These are phyloP conservation scores for Penicillium verrucosum DNA, from an alignment of 2,329 filamentous ascomycete genomes.

Conservation along the genomic window DNA sequence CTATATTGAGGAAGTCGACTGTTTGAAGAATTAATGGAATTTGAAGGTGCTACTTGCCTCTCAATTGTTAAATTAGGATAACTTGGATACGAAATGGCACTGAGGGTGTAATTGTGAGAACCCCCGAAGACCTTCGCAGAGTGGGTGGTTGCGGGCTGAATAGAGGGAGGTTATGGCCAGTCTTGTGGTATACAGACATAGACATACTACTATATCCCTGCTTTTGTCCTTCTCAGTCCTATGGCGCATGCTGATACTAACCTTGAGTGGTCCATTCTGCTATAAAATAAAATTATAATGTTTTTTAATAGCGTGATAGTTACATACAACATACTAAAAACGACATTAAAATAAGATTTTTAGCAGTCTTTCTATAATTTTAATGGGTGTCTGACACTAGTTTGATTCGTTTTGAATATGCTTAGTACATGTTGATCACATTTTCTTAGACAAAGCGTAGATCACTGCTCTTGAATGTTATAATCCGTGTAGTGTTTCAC, in stretches of 20 bases:
- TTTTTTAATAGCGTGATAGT: background rate
- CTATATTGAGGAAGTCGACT: background rate
- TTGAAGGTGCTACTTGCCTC: background rate
- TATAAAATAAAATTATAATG: background rate
- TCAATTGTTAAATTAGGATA: background rate
- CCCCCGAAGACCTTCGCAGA: background rate
- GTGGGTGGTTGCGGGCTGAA: background rate
- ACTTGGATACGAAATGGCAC: background rate
- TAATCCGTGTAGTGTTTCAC: background rate
- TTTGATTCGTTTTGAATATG: background rate
- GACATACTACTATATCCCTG: background rate
- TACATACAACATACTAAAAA: background rate
- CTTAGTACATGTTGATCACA: background rate
- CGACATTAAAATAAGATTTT: background rate
- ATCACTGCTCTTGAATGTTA: too few species aligned
- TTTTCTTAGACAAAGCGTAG: background rate
- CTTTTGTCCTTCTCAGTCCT: too few species aligned
- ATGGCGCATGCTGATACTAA: background rate
- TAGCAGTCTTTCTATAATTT: background rate
- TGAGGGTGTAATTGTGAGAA: background rate
- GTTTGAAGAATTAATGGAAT: background rate
- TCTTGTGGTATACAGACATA: background rate
- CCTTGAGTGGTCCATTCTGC: too few species aligned
- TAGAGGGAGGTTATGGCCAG: background rate
- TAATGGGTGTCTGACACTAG: background rate